phyloP scores from a whole-genome alignment of 306 rosid genomes.

The Gynostemma pentaphyllum region DNA sequence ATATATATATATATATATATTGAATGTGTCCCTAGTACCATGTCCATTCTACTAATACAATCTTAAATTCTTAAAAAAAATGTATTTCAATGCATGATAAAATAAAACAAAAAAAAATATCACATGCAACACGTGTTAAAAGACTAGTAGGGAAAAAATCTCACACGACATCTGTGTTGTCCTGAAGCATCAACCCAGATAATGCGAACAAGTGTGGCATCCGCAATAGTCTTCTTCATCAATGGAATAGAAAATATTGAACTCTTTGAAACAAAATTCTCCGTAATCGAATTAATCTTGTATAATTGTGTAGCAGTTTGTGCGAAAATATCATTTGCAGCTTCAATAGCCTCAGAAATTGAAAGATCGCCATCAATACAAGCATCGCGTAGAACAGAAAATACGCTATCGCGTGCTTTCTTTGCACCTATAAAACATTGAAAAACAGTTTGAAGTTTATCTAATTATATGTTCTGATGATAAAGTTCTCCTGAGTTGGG shows the following conservation, averaged over 20 bases:
- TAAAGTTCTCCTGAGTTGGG: background rate
- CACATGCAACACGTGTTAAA: background rate
- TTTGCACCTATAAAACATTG: conserved; percentile 55
- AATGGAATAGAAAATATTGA: conserved; percentile 12
- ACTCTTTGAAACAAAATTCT: conserved; percentile 15
- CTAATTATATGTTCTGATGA: background rate
- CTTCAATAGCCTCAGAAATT: conserved; percentile 61
- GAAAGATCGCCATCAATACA: conserved; percentile 75
- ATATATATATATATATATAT: no score
- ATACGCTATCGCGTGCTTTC: conserved; percentile 63
- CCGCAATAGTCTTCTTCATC: conserved; percentile 20
- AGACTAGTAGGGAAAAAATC: no score
- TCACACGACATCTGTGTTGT: conserved; percentile 89
- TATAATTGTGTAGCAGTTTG: conserved; percentile 59
- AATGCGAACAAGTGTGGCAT: conserved; percentile 54
- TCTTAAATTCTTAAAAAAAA: no score
- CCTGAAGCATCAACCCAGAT: conserved; percentile 82
- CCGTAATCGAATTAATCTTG: conserved; percentile 27
- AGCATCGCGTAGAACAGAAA: conserved; percentile 58
- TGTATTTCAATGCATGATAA: background rate
- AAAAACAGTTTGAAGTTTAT: conserved; percentile 2
- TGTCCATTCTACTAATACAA: no score
- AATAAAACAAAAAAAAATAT: background rate
- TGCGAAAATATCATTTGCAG: conserved; percentile 63
- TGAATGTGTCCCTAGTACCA: no score